These are phyloP conservation scores for Ceratobasidium sp. DNA, from an alignment of 1,284 basidiomycete species.

Conservation along the genomic window DNA sequence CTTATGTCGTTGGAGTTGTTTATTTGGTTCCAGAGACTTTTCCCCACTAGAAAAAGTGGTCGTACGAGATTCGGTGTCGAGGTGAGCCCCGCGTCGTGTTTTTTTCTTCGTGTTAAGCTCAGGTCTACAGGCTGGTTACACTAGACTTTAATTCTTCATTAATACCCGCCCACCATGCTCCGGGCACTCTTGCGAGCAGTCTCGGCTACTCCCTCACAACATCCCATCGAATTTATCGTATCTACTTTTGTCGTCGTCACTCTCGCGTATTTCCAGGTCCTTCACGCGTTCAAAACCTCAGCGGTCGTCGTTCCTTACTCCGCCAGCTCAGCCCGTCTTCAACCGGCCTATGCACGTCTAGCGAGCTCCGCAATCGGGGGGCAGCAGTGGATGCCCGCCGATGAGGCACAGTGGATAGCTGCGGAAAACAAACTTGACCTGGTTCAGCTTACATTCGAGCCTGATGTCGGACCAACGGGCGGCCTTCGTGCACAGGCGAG, in stretches of 20 bases:
- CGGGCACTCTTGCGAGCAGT: conserved; percentile 47
- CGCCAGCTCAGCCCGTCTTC: conserved; percentile 30
- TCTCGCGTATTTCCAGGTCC: conserved; percentile 91
- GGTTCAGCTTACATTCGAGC: conserved; percentile 69
- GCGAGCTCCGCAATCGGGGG: conserved; percentile 56
- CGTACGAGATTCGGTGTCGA: too few relatives aligned
- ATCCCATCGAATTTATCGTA: conserved; percentile 86
- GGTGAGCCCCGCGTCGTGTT: conserved; percentile 10
- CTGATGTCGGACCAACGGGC: conserved; percentile 57
- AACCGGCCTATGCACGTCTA: conserved; percentile 48
- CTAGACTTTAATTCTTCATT: conserved; percentile 2
- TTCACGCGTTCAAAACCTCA: conserved; percentile 82
- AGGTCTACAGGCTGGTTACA: too few relatives aligned
- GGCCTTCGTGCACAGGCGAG: conserved; percentile 39
- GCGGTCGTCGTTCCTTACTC: conserved; percentile 60
- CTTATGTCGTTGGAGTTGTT: too few relatives aligned
- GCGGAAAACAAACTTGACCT: conserved; percentile 49
- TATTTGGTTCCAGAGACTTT: too few relatives aligned
- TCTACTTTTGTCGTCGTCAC: conserved; percentile 89
- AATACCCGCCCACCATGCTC: conserved; percentile 32
- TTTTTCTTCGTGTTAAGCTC: neutral
- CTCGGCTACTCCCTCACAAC: conserved; percentile 55
- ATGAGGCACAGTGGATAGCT: conserved; percentile 68
- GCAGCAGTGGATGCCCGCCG: conserved; percentile 52
- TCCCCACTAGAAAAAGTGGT: too few relatives aligned